Conservation (phyloP, 768 basidiomycete genomes). For the Lentinula guzmanii region DNA sequence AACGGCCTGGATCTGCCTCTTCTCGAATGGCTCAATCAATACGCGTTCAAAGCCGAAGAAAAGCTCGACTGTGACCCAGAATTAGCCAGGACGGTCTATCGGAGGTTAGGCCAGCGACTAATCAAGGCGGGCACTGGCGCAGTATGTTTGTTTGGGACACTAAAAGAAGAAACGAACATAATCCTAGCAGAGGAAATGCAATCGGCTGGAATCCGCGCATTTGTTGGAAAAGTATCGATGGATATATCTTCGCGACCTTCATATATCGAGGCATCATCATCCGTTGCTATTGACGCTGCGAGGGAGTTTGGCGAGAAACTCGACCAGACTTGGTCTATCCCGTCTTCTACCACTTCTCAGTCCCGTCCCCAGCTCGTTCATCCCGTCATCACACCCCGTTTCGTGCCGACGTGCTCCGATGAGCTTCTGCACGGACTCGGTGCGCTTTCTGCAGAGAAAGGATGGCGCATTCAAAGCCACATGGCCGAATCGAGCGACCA, state of each 20-base stretch:
- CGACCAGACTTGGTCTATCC: conserved; percentile 35
- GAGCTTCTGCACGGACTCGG: conserved; percentile 61
- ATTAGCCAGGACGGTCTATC: conserved; percentile 66
- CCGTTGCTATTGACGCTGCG: conserved; percentile 44
- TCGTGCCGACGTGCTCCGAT: conserved; percentile 83
- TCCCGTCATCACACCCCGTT: conserved; percentile 85
- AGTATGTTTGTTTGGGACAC: conserved; percentile 78
- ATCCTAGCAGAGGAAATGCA: conserved; percentile 77
- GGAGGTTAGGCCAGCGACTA: conserved; percentile 57
- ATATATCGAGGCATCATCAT: conserved; percentile 60
- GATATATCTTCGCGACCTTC: conserved; percentile 67
- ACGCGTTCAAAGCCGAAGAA: conserved; percentile 81
- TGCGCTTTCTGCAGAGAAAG: conserved; percentile 36
- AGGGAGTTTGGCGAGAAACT: conserved; percentile 40
- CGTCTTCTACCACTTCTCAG: conserved; percentile 13
- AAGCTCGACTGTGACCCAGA: conserved; percentile 54
- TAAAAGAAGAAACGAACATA: conserved; percentile 74
- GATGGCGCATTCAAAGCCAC: conserved; percentile 72
- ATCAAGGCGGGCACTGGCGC: conserved; percentile 72
- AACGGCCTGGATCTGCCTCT: conserved; percentile 80
- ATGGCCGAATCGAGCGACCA: conserved; percentile 76
- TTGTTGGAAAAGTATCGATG: conserved; percentile 91
- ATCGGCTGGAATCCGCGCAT: conserved; percentile 63
- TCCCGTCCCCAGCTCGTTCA: conserved; percentile 53
- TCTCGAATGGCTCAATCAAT: conserved; percentile 79